Evolutionary conservation across 805 yeast species (phyloP).

Genomic region (Kuraishia ogatae): DNA sequence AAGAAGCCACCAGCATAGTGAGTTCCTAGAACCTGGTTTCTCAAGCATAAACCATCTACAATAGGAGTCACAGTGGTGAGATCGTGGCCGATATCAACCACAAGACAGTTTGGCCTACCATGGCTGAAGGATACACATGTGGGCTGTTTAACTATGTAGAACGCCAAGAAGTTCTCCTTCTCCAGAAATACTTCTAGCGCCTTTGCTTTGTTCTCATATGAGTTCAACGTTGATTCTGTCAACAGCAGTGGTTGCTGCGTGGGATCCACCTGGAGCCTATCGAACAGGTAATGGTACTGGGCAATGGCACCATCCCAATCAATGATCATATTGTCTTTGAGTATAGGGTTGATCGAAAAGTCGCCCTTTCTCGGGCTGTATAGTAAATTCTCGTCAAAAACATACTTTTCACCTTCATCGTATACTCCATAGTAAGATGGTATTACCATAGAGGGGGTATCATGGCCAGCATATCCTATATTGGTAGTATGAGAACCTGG

Average conservation of each 20-base stretch:
- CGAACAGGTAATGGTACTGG: conserved; percentile 59
- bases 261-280: conserved; percentile 42
- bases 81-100: conserved; percentile 83
- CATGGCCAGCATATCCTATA: conserved; percentile 90
- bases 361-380: conserved; percentile 37
- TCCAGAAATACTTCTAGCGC: conserved; percentile 70
- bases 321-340: conserved; percentile 50
- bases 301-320: conserved; percentile 86
- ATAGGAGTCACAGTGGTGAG: conserved; percentile 71
- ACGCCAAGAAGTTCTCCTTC: conserved; percentile 64
- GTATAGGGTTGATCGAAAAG: conserved; percentile 45
- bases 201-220: conserved; percentile 53
- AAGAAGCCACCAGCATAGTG: conserved; percentile 66
- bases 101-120: conserved; percentile 80
- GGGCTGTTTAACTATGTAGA: conserved; percentile 75
- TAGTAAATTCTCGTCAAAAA: conserved; percentile 23
- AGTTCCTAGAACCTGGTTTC: conserved; percentile 63
- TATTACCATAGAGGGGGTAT: conserved; percentile 65
- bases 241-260: conserved; percentile 67
- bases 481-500: conserved; percentile 83
- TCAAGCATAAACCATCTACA: conserved; percentile 70
- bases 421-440: conserved; percentile 58
- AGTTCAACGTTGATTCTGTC: conserved; percentile 86
- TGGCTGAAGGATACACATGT: conserved; percentile 83
- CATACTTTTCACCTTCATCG: conserved; percentile 6